Evolutionary conservation across 2,329 filamentous ascomycete species (phyloP), one percentile per base, ranked within the genome.

Genomic region (Elsinoe necatrix): DNA sequence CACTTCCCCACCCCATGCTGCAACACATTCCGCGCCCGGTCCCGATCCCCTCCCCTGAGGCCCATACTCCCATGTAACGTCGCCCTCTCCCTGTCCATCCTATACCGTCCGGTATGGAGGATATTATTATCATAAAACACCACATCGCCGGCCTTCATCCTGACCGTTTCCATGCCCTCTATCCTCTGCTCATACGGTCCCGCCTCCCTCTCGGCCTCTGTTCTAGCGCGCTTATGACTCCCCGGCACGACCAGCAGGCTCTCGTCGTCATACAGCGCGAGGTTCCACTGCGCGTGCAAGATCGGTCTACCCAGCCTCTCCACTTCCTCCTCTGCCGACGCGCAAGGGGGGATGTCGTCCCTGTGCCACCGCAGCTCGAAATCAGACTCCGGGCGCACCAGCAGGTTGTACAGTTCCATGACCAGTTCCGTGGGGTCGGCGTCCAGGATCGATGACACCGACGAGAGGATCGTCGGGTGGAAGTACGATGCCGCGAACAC

Each of bases 101-200:
- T 73, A 68, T 89, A 90, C 25, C 81, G 80, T 1, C 86, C 86
- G 3, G 86, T 75, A 65, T 89, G 86, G 61, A 95, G 69, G 61
- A 95, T 95, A 69, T 95, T 95, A 67, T 91, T 95, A 69, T 95
- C 84, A 67, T 95, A 95, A 65, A 95, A 95, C 41, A 87, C 87
- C 14, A 86, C 82, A 70, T 95, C 89, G 0, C 89, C 89, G 0
- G 88, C 78, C 60, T 80, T 73, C 60, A 95, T 74, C 66, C 75
- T 66, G 14, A 95, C 88, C 2, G 80, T 71, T 12, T 84, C 66
- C 73, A 90, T 84, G 0, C 74, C 81, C 0, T 84, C 82, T 62
- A 93, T 63, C 1, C 73, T 65, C 1, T 72, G 66, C 62, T 84
- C 85, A 64, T 82, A 86, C 0, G 85, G 84, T 18, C 76, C 81